These are phyloP conservation scores for Diplodia scrobiculata DNA, from an alignment of 2,329 filamentous ascomycete genomes.

Conservation along the genomic window DNA sequence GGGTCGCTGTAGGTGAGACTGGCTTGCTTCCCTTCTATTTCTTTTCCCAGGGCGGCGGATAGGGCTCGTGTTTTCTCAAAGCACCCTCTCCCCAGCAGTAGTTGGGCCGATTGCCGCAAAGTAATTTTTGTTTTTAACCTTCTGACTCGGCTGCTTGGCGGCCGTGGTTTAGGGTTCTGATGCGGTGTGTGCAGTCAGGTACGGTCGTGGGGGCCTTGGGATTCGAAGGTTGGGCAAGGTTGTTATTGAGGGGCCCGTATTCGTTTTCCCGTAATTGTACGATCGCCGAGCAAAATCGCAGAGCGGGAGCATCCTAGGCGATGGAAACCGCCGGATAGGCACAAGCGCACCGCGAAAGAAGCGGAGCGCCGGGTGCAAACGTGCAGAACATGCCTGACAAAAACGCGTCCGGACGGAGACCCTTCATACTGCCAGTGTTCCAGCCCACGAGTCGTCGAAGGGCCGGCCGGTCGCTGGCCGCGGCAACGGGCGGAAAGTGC, in stretches of 20 bases:
- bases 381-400: not conserved
- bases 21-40: not conserved
- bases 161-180: not conserved
- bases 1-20: not conserved
- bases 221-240: not conserved
- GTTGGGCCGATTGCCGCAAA: not conserved
- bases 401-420: not conserved
- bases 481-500: not conserved
- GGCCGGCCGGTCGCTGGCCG: not conserved
- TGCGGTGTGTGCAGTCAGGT: not conserved
- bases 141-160: not conserved
- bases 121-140: not conserved
- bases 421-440: not conserved
- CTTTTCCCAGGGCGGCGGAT: slow-evolving; percentile 13
- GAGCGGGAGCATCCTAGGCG: not conserved
- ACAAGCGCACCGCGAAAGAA: not conserved
- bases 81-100: slow-evolving; percentile 4
- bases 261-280: slow-evolving; percentile 16
- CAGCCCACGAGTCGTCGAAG: not conserved
- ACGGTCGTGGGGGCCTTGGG: slow-evolving; percentile 13
- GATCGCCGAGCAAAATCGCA: not conserved
- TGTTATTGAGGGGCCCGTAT: slow-evolving; percentile 25
- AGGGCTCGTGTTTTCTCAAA: slow-evolving; percentile 20
- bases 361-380: not conserved
- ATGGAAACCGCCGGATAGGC: slow-evolving; percentile 10